A percentile compares a stretch with the other conserved stretches of the same genome.
Conservation (phyloP, 441 rosid genomes). For the Metrosideros polymorpha region DNA sequence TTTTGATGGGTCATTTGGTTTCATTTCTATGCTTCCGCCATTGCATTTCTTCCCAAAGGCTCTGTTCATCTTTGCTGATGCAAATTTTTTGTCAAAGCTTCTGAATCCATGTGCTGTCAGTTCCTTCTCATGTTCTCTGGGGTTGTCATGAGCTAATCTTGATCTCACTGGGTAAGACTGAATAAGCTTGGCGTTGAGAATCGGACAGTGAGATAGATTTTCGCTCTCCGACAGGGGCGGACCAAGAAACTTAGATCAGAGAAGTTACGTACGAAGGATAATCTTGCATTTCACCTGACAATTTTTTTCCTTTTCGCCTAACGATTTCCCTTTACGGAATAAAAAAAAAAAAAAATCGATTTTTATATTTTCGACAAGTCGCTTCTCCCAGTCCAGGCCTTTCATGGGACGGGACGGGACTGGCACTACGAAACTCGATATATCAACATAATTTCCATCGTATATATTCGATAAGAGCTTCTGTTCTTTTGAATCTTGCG, state of each 20-base stretch:
- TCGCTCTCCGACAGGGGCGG: background rate
- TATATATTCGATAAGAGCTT: background rate
- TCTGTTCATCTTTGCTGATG: background rate
- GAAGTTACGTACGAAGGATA: background rate
- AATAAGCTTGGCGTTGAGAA: background rate
- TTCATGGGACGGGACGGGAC: background rate
- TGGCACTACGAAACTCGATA: background rate
- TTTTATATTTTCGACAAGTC: background rate
- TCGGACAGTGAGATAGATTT: background rate
- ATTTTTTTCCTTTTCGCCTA: background rate
- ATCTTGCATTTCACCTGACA: background rate
- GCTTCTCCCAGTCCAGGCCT: background rate
- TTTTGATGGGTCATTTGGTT: background rate
- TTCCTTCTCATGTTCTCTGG: background rate
- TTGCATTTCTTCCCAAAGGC: background rate
- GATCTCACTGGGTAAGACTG: background rate
- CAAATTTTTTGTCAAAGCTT: background rate
- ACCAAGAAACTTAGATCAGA: background rate
- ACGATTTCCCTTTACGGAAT: background rate
- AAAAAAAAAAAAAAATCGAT: background rate
- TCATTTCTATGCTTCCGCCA: background rate
- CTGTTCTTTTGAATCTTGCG: background rate
- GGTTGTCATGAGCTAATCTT: background rate
- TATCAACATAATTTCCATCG: background rate
- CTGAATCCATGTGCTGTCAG: background rate